Base-by-base conservation (phyloP, 495 filamentous ascomycete species). In the Cercophora scortea region DNA sequence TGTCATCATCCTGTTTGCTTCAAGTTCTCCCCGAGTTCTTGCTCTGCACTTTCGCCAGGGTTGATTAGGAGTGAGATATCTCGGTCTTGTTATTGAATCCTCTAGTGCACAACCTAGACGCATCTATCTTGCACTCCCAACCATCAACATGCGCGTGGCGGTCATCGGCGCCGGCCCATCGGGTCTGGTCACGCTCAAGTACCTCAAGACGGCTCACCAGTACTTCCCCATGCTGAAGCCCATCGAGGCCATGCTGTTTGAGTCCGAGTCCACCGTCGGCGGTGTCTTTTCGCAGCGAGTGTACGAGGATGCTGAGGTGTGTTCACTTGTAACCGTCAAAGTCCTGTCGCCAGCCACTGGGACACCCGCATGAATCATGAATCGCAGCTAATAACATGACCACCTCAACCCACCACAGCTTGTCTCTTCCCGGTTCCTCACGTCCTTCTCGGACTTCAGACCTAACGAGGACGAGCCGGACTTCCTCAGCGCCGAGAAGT, bases 111-210 rank as follows among this genome's bases (percentile, higher is more conserved):
- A 25, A 5, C 5, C 25, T 25, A 25, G 2, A 25, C 25, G n/a
- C 25, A 2, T 5, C 25, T 25, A 25, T 25, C 2, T 25, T 25
- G 25, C 25, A 25, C 25, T 25, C 25, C 5, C 25, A 25, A 25
- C 25, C 5, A 5, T 25, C 25, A 25, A 10, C n/a, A 60, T 60
- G 58, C 54, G 54, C 8, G 69, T 71, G 25, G 68, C 69, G 16
- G 60, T 73, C 49, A 65, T 73, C 59, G 72, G 72, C 40, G 72
- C 64, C 48, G 72, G 72, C 36, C 66, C 72, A 19, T 71, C 72
- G 12, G 72, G 72, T 8, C 63, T 75, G 4, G 70, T 72, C 17
- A 72, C 70, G 16, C 60, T 75, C 10, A 75, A 75, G 55, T 68
- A 71, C 44, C 70, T 74, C 3, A n/a, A 64, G n/a, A 57, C 59